A percentile compares a stretch with the other conserved stretches of the same genome.
These are phyloP conservation scores for Digitaria exilis DNA, from an alignment of 202 grass and related monocot genomes.

Conservation along the genomic window DNA sequence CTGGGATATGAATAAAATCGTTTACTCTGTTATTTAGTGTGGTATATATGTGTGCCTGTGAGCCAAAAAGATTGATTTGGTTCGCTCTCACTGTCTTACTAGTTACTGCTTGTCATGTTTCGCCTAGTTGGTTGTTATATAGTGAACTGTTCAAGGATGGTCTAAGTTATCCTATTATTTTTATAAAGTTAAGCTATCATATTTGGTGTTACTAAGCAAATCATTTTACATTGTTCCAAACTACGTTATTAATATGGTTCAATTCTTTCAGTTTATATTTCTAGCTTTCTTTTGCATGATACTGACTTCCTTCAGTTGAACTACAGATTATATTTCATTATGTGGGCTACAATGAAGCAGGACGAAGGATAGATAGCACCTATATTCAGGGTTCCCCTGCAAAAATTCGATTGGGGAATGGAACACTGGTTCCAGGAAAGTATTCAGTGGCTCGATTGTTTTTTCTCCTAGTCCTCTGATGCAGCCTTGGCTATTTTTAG, in stretches of 20 bases:
- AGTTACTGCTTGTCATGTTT: constrained; percentile 18
- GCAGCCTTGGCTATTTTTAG: constrained; percentile 2
- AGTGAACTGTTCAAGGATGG: constrained; percentile 11
- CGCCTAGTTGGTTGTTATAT: constrained; percentile 23
- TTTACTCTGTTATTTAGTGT: constrained; percentile 11
- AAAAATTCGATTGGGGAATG: constrained; percentile 94
- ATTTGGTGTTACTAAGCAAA: too few species aligned
- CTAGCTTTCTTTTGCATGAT: constrained; percentile 28
- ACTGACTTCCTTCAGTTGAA: constrained; percentile 31
- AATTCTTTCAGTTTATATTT: constrained; percentile 13
- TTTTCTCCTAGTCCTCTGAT: constrained; percentile 1
- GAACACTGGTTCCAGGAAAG: constrained; percentile 95
- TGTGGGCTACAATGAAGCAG: constrained; percentile 94
- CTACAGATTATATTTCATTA: constrained; percentile 87
- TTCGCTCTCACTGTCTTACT: background rate
- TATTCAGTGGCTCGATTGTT: constrained; percentile 24
- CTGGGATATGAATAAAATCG: constrained; percentile 22
- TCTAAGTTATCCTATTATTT: background rate
- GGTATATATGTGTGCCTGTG: background rate
- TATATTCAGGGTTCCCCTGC: constrained; percentile 90
- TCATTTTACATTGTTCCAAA: background rate
- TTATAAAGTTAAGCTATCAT: too few species aligned
- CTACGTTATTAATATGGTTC: background rate
- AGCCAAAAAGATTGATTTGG: constrained; percentile 4
- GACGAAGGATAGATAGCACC: constrained; percentile 96